These are phyloP conservation scores for Drechslerella dactyloides DNA, from an alignment of 2,329 filamentous ascomycete species.

Conservation along the genomic window DNA sequence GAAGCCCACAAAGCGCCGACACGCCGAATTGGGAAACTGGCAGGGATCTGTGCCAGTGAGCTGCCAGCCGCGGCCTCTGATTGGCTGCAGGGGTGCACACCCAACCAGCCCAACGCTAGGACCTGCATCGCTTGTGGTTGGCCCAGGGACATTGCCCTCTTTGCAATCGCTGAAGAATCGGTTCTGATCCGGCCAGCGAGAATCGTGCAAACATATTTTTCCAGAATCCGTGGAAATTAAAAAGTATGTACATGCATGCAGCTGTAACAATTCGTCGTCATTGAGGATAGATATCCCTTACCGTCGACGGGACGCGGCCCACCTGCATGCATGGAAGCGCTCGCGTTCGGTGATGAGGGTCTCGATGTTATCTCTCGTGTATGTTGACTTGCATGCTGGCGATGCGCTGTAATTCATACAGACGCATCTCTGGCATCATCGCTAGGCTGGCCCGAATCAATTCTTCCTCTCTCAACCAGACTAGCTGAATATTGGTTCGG, in stretches of 20 bases:
- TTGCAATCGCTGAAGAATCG: too few species aligned
- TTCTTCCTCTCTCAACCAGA: too few species aligned
- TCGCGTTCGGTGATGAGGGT: constrained; percentile 11
- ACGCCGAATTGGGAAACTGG: constrained; percentile 29
- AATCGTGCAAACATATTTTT: background rate
- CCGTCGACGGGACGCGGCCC: constrained; percentile 24
- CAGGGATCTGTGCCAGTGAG: constrained; percentile 25
- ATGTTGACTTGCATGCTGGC: background rate
- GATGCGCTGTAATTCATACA: background rate
- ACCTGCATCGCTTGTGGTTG: constrained; percentile 32
- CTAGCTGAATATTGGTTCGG: too few species aligned
- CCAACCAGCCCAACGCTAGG: constrained; percentile 17
- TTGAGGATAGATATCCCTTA: background rate
- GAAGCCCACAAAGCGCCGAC: constrained; percentile 36
- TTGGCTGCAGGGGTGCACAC: constrained; percentile 18
- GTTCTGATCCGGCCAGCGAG: constrained; percentile 35
- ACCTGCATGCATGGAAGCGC: constrained; percentile 27
- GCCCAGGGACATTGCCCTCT: constrained; percentile 23
- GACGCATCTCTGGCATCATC: too few species aligned
- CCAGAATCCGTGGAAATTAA: constrained; percentile 41
- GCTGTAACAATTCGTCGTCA: background rate
- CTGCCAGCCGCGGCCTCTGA: constrained; percentile 20
- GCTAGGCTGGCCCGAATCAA: constrained; percentile 16
- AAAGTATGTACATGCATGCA: constrained; percentile 22
- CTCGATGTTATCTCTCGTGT: too few species aligned